Conservation (phyloP, 108 stramenopile genomes). For the Poteriospumella lacustris region DNA sequence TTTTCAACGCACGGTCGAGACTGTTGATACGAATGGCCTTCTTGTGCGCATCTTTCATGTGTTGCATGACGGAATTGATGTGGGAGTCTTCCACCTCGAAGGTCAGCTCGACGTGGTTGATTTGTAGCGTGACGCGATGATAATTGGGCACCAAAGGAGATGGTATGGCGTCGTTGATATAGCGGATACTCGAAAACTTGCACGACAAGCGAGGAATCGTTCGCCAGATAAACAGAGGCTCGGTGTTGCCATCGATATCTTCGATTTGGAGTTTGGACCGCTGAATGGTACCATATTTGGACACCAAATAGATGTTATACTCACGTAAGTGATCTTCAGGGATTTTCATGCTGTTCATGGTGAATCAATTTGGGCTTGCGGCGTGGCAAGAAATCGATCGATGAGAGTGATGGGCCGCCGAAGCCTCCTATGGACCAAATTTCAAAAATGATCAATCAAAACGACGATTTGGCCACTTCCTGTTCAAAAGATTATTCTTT, state of each 20-base stretch:
- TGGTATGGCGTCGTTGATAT: no score
- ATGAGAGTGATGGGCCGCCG: no score
- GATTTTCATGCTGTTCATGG: no score
- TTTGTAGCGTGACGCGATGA: neutral
- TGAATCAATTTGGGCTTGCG: no score
- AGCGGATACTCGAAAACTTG: neutral
- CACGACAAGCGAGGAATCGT: neutral
- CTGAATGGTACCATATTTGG: neutral
- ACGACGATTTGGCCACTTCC: no score
- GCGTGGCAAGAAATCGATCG: no score
- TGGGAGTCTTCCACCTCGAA: neutral
- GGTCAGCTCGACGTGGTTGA: neutral
- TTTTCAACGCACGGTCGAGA: neutral
- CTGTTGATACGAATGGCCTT: neutral
- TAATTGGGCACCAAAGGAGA: neutral
- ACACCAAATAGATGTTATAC: neutral
- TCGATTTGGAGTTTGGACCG: neutral
- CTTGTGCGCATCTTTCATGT: neutral
- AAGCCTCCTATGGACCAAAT: no score
- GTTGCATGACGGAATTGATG: neutral
- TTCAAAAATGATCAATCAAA: no score
- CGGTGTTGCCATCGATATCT: neutral
- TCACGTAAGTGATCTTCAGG: no score
- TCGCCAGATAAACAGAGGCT: neutral
- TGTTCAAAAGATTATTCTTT: no score